These are phyloP conservation scores for Microstegium vimineum DNA, from an alignment of 176 grass and related monocot genomes.

Conservation along the genomic window DNA sequence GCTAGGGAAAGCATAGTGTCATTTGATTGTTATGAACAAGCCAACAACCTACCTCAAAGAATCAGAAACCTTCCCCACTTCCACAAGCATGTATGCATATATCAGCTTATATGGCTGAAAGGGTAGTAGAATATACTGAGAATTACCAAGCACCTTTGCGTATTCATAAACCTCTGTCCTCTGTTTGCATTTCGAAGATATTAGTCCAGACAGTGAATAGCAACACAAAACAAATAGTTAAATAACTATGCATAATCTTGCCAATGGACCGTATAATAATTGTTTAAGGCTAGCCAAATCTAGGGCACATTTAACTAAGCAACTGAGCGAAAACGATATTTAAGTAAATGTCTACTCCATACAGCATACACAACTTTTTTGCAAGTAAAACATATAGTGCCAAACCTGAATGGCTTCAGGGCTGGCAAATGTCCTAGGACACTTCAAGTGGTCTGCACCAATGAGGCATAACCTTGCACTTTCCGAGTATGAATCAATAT, in stretches of 20 bases:
- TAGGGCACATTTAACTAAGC: not conserved
- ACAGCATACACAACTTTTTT: not conserved
- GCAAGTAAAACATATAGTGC: not conserved
- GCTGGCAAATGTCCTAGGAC: conserved; percentile 78
- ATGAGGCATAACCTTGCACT: conserved; percentile 88
- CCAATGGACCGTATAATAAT: not conserved
- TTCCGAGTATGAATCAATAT: conserved; percentile 82
- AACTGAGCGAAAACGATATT: not conserved
- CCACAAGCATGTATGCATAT: conserved; percentile 95
- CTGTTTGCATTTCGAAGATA: conserved; percentile 44
- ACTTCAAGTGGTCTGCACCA: conserved; percentile 92
- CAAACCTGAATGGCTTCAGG: conserved; percentile 92
- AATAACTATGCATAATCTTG: conserved; percentile 1
- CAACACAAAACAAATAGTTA: conserved; percentile 19
- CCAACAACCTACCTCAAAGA: conserved; percentile 68
- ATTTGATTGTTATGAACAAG: not conserved
- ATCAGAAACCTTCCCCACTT: conserved; percentile 85
- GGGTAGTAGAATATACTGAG: conserved; percentile 83
- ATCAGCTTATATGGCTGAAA: conserved; percentile 97
- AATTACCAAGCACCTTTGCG: conserved; percentile 94
- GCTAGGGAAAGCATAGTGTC: not conserved
- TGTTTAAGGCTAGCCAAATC: not conserved
- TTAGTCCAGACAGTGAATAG: conserved; percentile 27
- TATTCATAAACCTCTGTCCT: conserved; percentile 97
- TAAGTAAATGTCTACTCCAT: conserved; percentile 6